Conservation (phyloP, 2,329 filamentous ascomycete genomes). For the Plectosphaerella plurivora region DNA sequence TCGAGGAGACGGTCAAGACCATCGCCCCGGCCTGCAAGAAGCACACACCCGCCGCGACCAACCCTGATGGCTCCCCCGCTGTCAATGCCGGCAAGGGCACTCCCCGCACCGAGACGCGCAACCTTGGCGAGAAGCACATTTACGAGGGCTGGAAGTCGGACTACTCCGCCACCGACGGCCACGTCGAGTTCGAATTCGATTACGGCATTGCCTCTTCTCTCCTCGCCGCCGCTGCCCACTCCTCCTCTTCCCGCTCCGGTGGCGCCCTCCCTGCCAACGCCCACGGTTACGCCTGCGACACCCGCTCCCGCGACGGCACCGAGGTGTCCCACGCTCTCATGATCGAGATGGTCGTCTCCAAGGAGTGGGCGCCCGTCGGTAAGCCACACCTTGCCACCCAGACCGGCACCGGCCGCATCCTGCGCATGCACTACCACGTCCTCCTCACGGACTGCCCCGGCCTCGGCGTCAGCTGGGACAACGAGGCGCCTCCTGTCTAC, state of each 20-base stretch:
- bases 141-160: conserved; percentile 86
- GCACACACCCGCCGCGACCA: conserved; percentile 44
- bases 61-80: conserved; percentile 37
- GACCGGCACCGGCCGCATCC: conserved; percentile 83
- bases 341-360: conserved; percentile 89
- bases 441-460: conserved; percentile 78
- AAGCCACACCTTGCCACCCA: conserved; percentile 68
- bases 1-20: conserved; percentile 81
- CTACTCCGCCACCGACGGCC: conserved; percentile 47
- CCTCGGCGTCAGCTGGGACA: conserved; percentile 92
- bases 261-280: conserved; percentile 17
- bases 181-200: conserved; percentile 76
- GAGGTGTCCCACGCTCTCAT: conserved; percentile 81
- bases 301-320: conserved; percentile 62
- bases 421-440: conserved; percentile 82
- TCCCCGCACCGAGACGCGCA: conserved; percentile 68
- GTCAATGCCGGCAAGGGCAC: conserved; percentile 55
- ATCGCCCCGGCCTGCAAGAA: conserved; percentile 75
- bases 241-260: background rate
- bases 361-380: conserved; percentile 76
- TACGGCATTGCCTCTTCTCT: conserved; percentile 37
- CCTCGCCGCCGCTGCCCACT: background rate
- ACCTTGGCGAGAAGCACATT: conserved; percentile 76
- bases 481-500: conserved; percentile 91
- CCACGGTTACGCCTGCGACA: conserved; percentile 67